Evolutionary conservation across 2,329 filamentous ascomycete genomes (phyloP).

Genomic region (Ploettnerulaceae sp.): DNA sequence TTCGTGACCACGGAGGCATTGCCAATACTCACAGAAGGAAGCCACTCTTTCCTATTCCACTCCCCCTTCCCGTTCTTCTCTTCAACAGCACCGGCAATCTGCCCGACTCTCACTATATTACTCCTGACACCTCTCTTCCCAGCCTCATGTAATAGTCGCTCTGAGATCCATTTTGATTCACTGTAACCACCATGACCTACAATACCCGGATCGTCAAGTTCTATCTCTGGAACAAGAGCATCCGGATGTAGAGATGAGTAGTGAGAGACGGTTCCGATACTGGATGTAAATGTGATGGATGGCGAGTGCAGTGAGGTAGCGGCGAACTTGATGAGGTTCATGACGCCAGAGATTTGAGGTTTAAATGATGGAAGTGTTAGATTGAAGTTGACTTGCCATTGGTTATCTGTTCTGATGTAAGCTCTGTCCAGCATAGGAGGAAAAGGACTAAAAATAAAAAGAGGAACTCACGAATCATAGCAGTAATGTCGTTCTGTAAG

Average conservation of each 20-base stretch:
- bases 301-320: not conserved
- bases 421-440: not conserved
- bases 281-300: not conserved
- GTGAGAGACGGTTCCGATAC: not conserved
- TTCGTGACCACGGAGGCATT: not conserved
- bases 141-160: not conserved
- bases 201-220: not conserved
- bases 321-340: not conserved
- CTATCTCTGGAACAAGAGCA: not conserved
- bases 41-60: conserved; percentile 10
- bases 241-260: not conserved
- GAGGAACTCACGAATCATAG: not conserved
- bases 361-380: not conserved
- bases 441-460: too few relatives aligned
- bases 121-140: not conserved
- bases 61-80: not conserved
- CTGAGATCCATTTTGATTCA: conserved; percentile 4
- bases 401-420: not conserved
- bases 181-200: not conserved
- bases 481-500: not conserved
- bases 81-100: conserved; percentile 7
- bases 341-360: not conserved
- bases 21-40: conserved; percentile 3
- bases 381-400: not conserved
- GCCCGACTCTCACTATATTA: conserved; percentile 7